phyloP scores from a whole-genome alignment of 441 rosid genomes.

The Pelargonium myrrhifolium region DNA sequence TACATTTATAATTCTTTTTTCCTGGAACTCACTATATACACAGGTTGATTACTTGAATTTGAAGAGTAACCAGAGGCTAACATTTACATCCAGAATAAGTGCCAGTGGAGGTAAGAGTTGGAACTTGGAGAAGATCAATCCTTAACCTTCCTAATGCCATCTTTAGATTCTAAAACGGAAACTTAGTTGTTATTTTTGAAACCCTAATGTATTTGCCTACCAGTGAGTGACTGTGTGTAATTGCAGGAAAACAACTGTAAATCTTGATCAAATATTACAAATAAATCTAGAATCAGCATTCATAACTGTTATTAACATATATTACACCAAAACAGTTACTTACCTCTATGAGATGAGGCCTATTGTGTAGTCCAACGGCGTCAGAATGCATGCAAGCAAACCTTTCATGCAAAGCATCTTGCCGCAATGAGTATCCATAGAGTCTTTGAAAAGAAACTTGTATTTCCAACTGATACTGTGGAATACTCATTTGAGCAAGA shows the following conservation, averaged over 20 bases:
- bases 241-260: background rate
- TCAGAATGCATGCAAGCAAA: slow-evolving; percentile 8
- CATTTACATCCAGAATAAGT: slow-evolving; percentile 34
- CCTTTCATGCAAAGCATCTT: slow-evolving; percentile 37
- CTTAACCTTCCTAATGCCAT: slow-evolving; percentile 21
- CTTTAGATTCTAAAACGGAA: slow-evolving; percentile 8
- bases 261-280: background rate
- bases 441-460: background rate
- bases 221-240: background rate
- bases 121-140: slow-evolving; percentile 56
- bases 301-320: background rate
- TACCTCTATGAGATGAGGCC: slow-evolving; percentile 18
- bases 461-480: slow-evolving; percentile 19
- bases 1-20: background rate
- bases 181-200: slow-evolving; percentile 7
- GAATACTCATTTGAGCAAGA: slow-evolving; percentile 58
- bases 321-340: slow-evolving; percentile 1
- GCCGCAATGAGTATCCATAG: slow-evolving; percentile 36
- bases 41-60: slow-evolving; percentile 86
- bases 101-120: slow-evolving; percentile 43
- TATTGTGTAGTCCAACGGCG: background rate
- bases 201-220: slow-evolving; percentile 2
- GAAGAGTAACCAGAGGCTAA: slow-evolving; percentile 63
- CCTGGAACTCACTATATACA: slow-evolving; percentile 8
- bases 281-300: slow-evolving; percentile 7